Evolutionary conservation across 257 asterid species (phyloP).

Genomic region (Capsicum pubescens): DNA sequence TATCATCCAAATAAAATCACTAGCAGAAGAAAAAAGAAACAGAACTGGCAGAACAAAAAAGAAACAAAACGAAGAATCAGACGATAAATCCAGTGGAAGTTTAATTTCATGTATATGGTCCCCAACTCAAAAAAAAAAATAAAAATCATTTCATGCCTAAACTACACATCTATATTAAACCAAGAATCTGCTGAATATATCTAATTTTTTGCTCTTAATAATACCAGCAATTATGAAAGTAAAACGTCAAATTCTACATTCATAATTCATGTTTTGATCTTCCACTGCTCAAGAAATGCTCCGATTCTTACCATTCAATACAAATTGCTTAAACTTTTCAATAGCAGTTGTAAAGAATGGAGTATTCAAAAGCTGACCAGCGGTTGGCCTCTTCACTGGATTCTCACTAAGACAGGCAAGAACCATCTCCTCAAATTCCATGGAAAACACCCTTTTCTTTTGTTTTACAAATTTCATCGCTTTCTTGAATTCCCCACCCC

Average conservation of each 20-base stretch:
- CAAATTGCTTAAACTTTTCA: too few species aligned
- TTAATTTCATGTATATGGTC: too few species aligned
- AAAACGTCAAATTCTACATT: neutral
- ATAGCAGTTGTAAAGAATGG: too few species aligned
- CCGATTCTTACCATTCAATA: neutral
- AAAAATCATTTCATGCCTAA: neutral
- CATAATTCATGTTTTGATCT: neutral
- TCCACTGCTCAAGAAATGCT: neutral
- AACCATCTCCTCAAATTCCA: too few species aligned
- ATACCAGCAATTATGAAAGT: neutral
- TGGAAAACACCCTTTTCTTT: neutral
- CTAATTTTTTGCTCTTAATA: neutral
- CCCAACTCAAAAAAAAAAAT: neutral
- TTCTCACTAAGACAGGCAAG: too few species aligned
- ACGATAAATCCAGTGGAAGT: neutral
- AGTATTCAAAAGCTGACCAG: too few species aligned
- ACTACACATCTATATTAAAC: too few species aligned
- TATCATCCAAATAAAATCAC: neutral
- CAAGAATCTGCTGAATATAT: too few species aligned
- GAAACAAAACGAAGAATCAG: neutral
- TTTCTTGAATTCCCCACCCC: neutral
- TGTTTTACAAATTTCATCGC: neutral
- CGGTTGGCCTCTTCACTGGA: too few species aligned
- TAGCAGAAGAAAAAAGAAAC: neutral
- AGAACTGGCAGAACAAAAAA: neutral